Percentiles rank a stretch among this genome's conserved stretches.
These are phyloP conservation scores for Trichoderma semiorbis DNA, from an alignment of 2,329 filamentous ascomycete genomes.

Conservation along the genomic window DNA sequence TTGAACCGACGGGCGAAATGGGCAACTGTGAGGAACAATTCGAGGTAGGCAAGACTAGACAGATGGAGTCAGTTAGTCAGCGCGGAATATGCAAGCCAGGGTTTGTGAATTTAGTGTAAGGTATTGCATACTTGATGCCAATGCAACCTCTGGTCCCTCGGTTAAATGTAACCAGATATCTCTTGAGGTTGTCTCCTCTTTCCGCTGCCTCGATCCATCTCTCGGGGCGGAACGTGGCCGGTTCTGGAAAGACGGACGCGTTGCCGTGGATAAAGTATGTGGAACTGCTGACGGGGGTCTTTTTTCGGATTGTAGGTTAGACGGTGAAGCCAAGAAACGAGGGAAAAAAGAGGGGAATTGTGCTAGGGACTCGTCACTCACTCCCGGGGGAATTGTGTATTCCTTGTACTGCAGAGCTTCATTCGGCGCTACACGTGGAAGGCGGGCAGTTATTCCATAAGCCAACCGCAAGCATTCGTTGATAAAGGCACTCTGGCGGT, in stretches of 20 bases:
- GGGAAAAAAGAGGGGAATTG: not conserved
- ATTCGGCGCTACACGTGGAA: constrained; percentile 30
- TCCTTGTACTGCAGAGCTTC: constrained; percentile 30
- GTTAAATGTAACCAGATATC: constrained; percentile 20
- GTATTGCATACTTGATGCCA: constrained; percentile 21
- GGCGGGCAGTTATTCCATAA: constrained; percentile 17
- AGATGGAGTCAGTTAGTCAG: not conserved
- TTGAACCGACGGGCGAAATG: constrained; percentile 21
- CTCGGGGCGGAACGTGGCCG: constrained; percentile 26
- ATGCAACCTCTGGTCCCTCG: constrained; percentile 24
- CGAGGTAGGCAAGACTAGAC: constrained; percentile 14
- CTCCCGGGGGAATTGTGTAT: constrained; percentile 32
- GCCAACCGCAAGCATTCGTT: constrained; percentile 20
- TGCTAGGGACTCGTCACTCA: constrained; percentile 20
- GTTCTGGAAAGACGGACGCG: constrained; percentile 26
- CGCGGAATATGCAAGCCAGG: not conserved
- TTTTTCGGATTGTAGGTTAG: not conserved
- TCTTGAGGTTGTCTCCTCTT: constrained; percentile 16
- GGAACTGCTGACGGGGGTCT: constrained; percentile 25
- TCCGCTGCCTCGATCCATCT: constrained; percentile 26
- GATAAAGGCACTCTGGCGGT: constrained; percentile 20
- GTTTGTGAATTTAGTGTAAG: not conserved
- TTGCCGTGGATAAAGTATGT: constrained; percentile 25
- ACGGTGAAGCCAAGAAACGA: not conserved
- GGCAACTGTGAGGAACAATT: constrained; percentile 21